A percentile compares a stretch with the other conserved stretches of the same genome.
Evolutionary conservation across 441 rosid species (phyloP).

Genomic region (Raphanus hybrid): DNA sequence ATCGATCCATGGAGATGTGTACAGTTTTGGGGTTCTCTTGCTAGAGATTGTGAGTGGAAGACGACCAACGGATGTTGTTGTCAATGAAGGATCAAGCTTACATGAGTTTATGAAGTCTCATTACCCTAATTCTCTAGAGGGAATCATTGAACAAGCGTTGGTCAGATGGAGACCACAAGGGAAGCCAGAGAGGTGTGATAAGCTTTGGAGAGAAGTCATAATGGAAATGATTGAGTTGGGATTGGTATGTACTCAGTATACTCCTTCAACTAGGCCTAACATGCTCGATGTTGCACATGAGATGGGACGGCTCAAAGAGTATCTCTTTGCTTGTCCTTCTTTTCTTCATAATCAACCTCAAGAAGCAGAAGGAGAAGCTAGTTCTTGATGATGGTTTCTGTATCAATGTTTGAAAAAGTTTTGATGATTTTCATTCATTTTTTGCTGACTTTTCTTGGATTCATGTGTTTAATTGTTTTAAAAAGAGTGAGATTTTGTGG

Average conservation of each 20-base stretch:
- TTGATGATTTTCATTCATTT: constrained; percentile 18
- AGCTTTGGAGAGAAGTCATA: constrained; percentile 59
- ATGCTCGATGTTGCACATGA: constrained; percentile 79
- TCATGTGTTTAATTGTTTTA: constrained; percentile 10
- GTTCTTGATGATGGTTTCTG: constrained; percentile 30
- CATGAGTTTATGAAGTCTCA: constrained; percentile 77
- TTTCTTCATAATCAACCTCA: constrained; percentile 21
- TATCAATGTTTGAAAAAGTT: constrained; percentile 23
- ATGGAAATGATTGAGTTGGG: constrained; percentile 81
- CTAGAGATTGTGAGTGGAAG: constrained; percentile 75
- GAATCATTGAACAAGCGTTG: constrained; percentile 60
- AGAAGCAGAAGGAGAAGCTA: constrained; percentile 31
- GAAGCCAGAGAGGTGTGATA: constrained; percentile 41
- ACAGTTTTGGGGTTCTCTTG: constrained; percentile 81
- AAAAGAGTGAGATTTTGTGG: constrained; percentile 1
- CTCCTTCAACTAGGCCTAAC: constrained; percentile 76
- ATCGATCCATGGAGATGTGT: constrained; percentile 84
- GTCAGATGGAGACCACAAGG: constrained; percentile 44
- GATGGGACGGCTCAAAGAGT: constrained; percentile 74
- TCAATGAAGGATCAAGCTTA: constrained; percentile 67
- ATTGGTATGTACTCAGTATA: constrained; percentile 71
- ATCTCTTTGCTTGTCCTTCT: constrained; percentile 54
- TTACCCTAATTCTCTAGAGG: constrained; percentile 65
- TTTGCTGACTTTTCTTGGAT: constrained; percentile 19
- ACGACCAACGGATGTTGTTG: constrained; percentile 67